These are phyloP conservation scores for Paraphaeosphaeria sporulosa DNA, from an alignment of 2,329 filamentous ascomycete genomes.

Conservation along the genomic window DNA sequence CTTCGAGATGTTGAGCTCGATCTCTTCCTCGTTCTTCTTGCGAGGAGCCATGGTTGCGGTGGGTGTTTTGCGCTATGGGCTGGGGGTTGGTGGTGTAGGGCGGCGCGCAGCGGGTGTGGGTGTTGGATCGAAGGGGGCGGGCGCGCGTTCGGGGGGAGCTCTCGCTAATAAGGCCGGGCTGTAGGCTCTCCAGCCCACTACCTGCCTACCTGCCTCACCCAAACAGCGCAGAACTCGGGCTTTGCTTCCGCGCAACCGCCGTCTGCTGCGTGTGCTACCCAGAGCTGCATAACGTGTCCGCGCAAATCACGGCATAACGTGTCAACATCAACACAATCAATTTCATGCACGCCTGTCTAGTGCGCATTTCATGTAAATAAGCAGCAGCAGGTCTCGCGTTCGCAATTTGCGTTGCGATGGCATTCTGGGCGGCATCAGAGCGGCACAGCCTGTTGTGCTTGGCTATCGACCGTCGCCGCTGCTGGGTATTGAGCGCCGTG, in stretches of 20 bases:
- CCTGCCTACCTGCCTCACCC: background rate
- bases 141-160: background rate
- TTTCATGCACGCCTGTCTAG: background rate
- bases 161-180: conserved; percentile 4
- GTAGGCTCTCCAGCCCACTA: background rate
- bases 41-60: conserved; percentile 31
- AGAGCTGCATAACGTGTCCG: background rate
- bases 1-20: conserved; percentile 62
- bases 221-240: background rate
- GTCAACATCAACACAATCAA: background rate
- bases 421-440: background rate
- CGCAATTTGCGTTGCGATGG: background rate
- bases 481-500: background rate
- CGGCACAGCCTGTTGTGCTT: background rate
- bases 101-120: background rate
- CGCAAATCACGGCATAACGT: background rate
- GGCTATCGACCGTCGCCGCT: background rate
- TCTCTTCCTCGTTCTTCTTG: conserved; percentile 43
- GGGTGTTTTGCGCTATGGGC: conserved; percentile 10
- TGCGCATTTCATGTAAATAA: background rate
- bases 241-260: background rate
- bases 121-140: conserved; percentile 1
- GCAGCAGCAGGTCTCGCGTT: background rate
- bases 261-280: background rate
- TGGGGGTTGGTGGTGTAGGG: background rate